Evolutionary conservation across 1,284 basidiomycete species (phyloP), one percentile per base, ranked within the genome.

Genomic region (Entoloma clypeatum): DNA sequence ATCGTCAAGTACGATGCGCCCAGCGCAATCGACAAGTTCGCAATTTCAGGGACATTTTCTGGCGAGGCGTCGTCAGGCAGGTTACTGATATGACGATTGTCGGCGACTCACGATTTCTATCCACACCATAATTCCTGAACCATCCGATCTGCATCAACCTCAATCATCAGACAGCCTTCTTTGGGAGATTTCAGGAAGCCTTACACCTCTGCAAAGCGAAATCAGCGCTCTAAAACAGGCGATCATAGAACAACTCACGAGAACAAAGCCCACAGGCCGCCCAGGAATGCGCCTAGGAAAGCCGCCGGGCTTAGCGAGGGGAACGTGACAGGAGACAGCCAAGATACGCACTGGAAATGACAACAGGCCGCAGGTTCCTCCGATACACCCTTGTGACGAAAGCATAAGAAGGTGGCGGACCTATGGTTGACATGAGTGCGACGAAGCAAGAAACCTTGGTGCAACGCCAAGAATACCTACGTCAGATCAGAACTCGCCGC

Each of bases 231-330:
- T 6, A 39, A 21, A 41, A 45, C 24, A 16, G n/a, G 14, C 13
- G 24, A 5, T 23, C 14, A 26, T 17, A 7, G 25, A 5, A 29
- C 7, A 10, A 67, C 79, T 54, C 52, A 86, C 84, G 74, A 73
- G 49, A 78, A 65, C 11, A 86, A 60, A 28, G 74, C 56, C 77
- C 81, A 86, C 19, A 84, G 48, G 11, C 69, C 74, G 22, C 63
- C 66, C 13, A 81, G 31, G 36, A 73, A 53, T 8, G 68, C 63
- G 39, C 69, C 79, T 80, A 45, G 11, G n/a, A n/a, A n/a, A n/a
- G n/a, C n/a, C n/a, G n/a, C n/a, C n/a, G n/a, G n/a, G n/a, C n/a
- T n/a, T n/a, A n/a, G n/a, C n/a, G n/a, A n/a, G n/a, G n/a, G n/a
- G n/a, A n/a, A n/a, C n/a, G n/a, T 23, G 14, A 13, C 10, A 35